These are phyloP conservation scores for Salix exigua DNA, from an alignment of 345 rosid genomes.

Conservation along the genomic window DNA sequence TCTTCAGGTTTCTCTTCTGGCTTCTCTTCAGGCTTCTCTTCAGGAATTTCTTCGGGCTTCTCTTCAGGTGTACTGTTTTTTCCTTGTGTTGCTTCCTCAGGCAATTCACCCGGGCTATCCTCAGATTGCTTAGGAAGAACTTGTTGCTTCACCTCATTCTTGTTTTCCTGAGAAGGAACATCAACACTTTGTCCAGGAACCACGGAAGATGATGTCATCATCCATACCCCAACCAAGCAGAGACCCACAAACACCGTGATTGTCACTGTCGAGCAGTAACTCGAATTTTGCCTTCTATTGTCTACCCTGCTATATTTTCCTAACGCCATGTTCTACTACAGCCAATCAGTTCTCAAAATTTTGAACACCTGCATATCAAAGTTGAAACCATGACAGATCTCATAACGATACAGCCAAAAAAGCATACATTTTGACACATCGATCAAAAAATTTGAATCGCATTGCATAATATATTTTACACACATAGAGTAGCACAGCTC, in stretches of 20 bases:
- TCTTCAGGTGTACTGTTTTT: constrained; percentile 36
- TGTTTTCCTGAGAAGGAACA: constrained; percentile 51
- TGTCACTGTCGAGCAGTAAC: constrained; percentile 77
- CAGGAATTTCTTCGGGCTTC: constrained; percentile 31
- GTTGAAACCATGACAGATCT: neutral
- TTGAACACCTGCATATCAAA: constrained; percentile 10
- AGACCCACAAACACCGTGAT: constrained; percentile 79
- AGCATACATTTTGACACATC: neutral
- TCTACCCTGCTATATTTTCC: constrained; percentile 75
- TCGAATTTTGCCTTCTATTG: constrained; percentile 54
- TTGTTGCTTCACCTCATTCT: constrained; percentile 50
- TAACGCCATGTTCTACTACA: constrained; percentile 50
- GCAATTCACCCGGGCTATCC: constrained; percentile 59
- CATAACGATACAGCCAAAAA: neutral
- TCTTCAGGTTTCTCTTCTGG: constrained; percentile 20
- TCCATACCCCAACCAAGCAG: constrained; percentile 93
- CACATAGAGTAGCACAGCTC: neutral
- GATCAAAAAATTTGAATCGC: neutral
- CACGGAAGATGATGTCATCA: constrained; percentile 80
- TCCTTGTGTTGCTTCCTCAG: constrained; percentile 62
- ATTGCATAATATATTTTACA: neutral
- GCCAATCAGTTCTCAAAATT: constrained; percentile 2
- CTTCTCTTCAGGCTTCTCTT: constrained; percentile 21
- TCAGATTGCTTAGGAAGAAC: constrained; percentile 41
- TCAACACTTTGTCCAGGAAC: constrained; percentile 62